Base-by-base conservation (phyloP, 345 rosid species). In the Physaria fendleri region DNA sequence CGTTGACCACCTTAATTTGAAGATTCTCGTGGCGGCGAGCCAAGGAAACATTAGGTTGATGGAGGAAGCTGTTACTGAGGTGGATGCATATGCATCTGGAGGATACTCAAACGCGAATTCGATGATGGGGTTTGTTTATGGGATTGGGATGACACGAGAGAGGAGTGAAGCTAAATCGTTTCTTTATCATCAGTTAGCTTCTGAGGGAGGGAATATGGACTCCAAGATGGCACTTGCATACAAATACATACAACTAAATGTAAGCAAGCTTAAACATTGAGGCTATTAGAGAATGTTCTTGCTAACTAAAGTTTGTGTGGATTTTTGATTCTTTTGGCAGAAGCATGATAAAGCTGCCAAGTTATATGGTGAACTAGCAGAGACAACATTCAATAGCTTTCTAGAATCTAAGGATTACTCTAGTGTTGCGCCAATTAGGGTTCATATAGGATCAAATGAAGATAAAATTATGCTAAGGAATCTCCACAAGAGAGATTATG, bases 221-320 rank as follows among this genome's bases (percentile, higher is more conserved):
- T 92, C 98, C 1, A 92, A 81, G 80, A 82, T 88, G 97, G 89
- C 93, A 29, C 75, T 92, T 13, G 98, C 98, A 0, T 88, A 80
- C 64, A 84, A 91, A 0, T 88, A 83, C 64, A 58, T 77, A 5
- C 83, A 93, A 2, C 98, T 88, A 79, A 85, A 86, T 55, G 96
- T 91, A 78, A 81, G 94, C 47, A 12, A 57, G 6, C 1, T 22
- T 20, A 8, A 50, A 39, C 15, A 24, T 4, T n/a, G n/a, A n/a
- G n/a, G n/a, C n/a, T n/a, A n/a, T n/a, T n/a, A n/a, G n/a, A n/a
- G n/a, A n/a, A 33, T 12, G 38, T 33, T 33, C 38, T 33, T 12
- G 14, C 14, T 33, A 14, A 14, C 0, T 33, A 4, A 4, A 33
- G 38, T 33, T 3, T 33, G 38, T 12, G 38, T n/a, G n/a, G n/a